Evolutionary conservation across 2,329 filamentous ascomycete genomes (phyloP).

Genomic region (Sclerotinia nivalis): DNA sequence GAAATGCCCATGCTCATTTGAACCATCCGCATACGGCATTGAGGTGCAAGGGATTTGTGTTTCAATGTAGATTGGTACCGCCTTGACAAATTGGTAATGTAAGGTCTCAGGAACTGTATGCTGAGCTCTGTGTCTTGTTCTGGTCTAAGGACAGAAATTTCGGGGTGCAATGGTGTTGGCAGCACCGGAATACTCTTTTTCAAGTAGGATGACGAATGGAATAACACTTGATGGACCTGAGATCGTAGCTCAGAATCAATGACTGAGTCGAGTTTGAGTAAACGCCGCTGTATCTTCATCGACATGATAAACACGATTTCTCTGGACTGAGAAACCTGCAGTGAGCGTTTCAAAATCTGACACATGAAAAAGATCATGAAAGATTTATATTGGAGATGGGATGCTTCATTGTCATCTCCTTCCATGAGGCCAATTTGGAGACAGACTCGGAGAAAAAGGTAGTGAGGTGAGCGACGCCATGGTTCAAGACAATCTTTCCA

Average conservation of each 20-base stretch:
- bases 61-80: not conserved
- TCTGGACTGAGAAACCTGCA: slow-evolving; percentile 28
- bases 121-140: not conserved
- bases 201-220: not conserved
- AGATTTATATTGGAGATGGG: slow-evolving; percentile 48
- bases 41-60: not conserved
- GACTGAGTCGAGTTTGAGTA: slow-evolving; percentile 44
- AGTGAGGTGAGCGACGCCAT: slow-evolving; percentile 55
- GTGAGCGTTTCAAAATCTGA: slow-evolving; percentile 40
- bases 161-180: not conserved
- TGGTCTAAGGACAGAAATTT: not conserved
- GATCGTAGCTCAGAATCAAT: not conserved
- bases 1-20: not conserved
- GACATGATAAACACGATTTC: slow-evolving; percentile 46
- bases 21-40: not conserved
- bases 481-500: slow-evolving; percentile 44
- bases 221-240: not conserved
- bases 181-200: not conserved
- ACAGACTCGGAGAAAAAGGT: slow-evolving; percentile 55
- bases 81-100: not conserved
- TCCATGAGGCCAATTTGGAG: slow-evolving; percentile 44
- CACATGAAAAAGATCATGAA: slow-evolving; percentile 52
- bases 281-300: slow-evolving; percentile 48
- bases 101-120: not conserved
- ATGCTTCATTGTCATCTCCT: not conserved